Conservation (phyloP, 179 eudicot species). For the Patellifolia procumbens region DNA sequence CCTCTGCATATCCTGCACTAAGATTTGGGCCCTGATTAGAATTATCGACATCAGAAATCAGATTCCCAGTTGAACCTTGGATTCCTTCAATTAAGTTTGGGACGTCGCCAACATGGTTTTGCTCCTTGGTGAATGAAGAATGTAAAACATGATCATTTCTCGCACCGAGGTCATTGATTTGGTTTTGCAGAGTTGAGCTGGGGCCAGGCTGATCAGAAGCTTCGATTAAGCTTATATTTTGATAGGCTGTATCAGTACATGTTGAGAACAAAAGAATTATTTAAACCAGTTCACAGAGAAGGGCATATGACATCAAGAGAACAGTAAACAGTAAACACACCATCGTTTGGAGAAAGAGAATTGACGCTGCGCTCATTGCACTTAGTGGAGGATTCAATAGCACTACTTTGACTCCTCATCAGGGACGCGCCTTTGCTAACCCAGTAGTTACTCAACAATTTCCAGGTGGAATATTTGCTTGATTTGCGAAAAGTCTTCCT, state of each 20-base stretch:
- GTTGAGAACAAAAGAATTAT: too few species aligned
- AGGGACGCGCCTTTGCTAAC: background rate
- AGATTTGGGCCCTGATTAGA: background rate
- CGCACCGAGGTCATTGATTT: background rate
- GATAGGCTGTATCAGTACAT: background rate
- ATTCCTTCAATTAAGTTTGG: background rate
- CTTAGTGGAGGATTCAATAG: background rate
- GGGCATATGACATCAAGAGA: background rate
- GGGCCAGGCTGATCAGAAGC: background rate
- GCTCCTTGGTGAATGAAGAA: too few species aligned
- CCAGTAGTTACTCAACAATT: background rate
- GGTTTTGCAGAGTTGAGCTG: background rate
- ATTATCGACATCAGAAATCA: slow-evolving; percentile 3
- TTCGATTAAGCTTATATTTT: slow-evolving; percentile 1
- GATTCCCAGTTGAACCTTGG: slow-evolving; percentile 9
- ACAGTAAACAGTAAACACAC: slow-evolving; percentile 10
- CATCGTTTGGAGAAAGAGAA: background rate
- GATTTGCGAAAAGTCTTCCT: background rate
- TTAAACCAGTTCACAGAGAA: background rate
- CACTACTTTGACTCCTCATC: background rate
- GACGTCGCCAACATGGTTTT: background rate
- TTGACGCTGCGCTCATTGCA: background rate
- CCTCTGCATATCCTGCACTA: background rate
- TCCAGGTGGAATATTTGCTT: background rate
- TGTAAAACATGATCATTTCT: too few species aligned